Evolutionary conservation across 768 basidiomycete species (phyloP).

Genomic region (Lentinula detonsa): DNA sequence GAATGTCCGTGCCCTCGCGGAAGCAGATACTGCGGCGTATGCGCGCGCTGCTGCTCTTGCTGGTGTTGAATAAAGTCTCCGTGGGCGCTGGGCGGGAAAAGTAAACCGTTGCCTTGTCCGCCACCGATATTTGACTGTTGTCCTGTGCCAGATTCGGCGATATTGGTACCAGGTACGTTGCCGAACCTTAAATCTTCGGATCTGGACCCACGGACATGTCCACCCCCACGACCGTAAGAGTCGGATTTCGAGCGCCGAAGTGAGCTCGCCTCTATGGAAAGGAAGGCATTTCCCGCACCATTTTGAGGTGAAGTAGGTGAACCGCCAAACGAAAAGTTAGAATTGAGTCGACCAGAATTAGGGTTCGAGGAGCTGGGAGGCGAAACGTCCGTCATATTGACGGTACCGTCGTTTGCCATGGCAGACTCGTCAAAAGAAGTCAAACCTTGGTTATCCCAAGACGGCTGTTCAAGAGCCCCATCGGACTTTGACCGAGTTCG

Average conservation of each 20-base stretch:
- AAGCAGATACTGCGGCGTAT: constrained; percentile 4
- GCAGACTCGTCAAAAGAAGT: constrained; percentile 9
- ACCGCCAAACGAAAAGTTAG: constrained; percentile 2
- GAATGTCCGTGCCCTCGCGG: constrained; percentile 10
- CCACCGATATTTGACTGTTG: constrained; percentile 5
- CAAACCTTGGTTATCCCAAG: constrained; percentile 35
- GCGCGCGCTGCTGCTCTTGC: constrained; percentile 3
- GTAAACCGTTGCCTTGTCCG: constrained; percentile 1
- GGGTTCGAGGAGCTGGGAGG: constrained; percentile 16
- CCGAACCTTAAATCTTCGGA: constrained; percentile 44
- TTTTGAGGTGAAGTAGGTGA: constrained; percentile 1
- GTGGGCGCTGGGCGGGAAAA: constrained; percentile 6
- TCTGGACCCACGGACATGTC: constrained; percentile 47
- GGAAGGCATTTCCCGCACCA: constrained; percentile 15
- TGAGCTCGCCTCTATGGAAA: constrained; percentile 27
- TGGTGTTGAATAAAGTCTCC: constrained; percentile 6
- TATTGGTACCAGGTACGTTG: constrained; percentile 2
- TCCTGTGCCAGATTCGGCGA: neutral
- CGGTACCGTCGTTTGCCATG: constrained; percentile 18
- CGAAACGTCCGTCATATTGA: constrained; percentile 37
- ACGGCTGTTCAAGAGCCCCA: constrained; percentile 46
- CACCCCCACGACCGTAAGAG: constrained; percentile 23
- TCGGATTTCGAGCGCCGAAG: constrained; percentile 52
- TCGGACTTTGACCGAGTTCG: constrained; percentile 59
- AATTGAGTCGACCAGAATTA: constrained; percentile 8